phyloP scores from a whole-genome alignment of 163 green algal species.

The Smithsoniella earleae region DNA sequence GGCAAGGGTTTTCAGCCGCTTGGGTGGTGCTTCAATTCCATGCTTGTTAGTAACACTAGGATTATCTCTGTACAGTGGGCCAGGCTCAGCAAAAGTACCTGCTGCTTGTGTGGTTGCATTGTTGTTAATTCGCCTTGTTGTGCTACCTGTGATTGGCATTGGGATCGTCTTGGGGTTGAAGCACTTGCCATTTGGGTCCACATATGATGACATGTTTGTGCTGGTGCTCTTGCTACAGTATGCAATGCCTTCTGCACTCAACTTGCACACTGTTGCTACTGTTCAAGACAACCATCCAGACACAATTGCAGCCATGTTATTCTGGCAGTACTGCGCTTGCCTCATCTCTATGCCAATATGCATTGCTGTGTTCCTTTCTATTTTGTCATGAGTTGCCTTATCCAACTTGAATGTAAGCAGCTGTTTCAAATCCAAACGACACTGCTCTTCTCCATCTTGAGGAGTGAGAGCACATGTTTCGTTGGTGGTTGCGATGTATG shows the following conservation, averaged over 20 bases:
- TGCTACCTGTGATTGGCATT: conserved; percentile 33
- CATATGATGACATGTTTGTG: conserved; percentile 51
- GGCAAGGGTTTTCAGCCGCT: neutral
- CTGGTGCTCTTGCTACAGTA: conserved; percentile 47
- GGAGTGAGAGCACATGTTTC: too few relatives aligned
- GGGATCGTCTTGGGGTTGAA: conserved; percentile 33
- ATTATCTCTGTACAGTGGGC: neutral
- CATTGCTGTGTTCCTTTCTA: conserved; percentile 33
- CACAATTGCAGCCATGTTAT: conserved; percentile 59
- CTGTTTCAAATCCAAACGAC: too few relatives aligned
- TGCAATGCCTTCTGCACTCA: conserved; percentile 54
- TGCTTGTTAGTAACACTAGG: neutral
- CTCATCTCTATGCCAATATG: conserved; percentile 43
- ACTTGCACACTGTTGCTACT: conserved; percentile 60
- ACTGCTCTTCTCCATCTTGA: too few relatives aligned
- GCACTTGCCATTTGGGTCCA: conserved; percentile 29
- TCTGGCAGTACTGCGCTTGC: conserved; percentile 57
- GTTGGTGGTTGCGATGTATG: too few relatives aligned
- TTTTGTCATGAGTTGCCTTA: too few relatives aligned
- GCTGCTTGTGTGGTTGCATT: neutral
- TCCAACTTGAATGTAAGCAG: too few relatives aligned
- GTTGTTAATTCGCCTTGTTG: conserved; percentile 38
- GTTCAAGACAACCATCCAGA: conserved; percentile 48
- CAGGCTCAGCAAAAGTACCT: neutral
- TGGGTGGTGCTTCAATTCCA: neutral